Percentiles rank a stretch among this genome's conserved stretches.
Evolutionary conservation across 2,329 filamentous ascomycete genomes (phyloP).

Genomic region (Samsoniella hepiali): DNA sequence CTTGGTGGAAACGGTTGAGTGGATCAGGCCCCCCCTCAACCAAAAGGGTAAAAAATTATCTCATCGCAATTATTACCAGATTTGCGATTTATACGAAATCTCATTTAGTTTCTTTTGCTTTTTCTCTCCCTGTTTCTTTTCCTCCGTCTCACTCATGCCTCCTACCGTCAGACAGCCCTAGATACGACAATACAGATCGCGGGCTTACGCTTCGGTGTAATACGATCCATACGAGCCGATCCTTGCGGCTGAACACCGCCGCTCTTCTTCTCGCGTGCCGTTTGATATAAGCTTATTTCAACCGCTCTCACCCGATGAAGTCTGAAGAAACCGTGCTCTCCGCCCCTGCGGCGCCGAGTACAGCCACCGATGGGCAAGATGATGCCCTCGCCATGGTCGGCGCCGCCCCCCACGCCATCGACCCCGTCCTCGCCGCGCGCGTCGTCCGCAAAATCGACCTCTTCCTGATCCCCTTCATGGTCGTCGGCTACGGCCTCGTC

Average conservation of each 20-base stretch:
- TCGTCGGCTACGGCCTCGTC: conserved; percentile 46
- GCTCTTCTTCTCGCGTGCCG: too few species aligned
- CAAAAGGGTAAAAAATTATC: neutral
- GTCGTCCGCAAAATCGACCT: conserved; percentile 65
- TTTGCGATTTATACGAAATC: neutral
- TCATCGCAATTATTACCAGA: neutral
- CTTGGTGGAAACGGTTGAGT: conserved; percentile 15
- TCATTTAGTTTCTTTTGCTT: too few species aligned
- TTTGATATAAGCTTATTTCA: neutral
- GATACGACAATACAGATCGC: neutral
- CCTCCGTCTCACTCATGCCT: neutral
- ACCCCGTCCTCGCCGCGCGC: conserved; percentile 51
- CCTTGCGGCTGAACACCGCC: neutral
- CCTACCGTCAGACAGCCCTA: neutral
- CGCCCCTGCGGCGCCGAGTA: neutral
- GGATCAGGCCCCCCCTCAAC: conserved; percentile 3
- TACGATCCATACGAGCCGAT: conserved; percentile 7
- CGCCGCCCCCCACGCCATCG: conserved; percentile 50
- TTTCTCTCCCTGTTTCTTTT: too few species aligned
- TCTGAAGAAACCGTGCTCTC: neutral
- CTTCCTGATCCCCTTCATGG: conserved; percentile 67
- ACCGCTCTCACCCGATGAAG: neutral
- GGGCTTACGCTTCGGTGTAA: neutral
- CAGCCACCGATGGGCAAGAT: conserved; percentile 32
- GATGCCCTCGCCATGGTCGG: conserved; percentile 58